These are phyloP conservation scores for Trichoderma atroviride DNA, from an alignment of 2,329 filamentous ascomycete species.

Conservation along the genomic window DNA sequence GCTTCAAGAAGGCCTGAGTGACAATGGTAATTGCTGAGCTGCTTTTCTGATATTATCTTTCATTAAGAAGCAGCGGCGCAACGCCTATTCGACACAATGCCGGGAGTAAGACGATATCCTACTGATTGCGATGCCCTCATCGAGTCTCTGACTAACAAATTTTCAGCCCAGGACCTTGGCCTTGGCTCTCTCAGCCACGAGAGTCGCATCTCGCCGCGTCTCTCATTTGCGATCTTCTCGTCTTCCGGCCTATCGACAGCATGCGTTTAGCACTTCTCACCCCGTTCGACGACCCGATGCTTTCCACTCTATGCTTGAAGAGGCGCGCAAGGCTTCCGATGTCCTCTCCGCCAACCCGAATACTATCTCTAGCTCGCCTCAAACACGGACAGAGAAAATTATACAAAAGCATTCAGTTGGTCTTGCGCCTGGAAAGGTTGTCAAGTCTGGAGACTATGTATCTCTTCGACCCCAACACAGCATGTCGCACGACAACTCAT, in stretches of 20 bases:
- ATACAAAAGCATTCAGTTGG: constrained; percentile 79
- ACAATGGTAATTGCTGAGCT: neutral
- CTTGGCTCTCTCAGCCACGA: neutral
- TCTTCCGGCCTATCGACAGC: neutral
- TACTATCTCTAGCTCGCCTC: constrained; percentile 39
- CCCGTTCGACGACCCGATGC: neutral
- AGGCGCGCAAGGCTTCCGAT: neutral
- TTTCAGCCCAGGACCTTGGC: neutral
- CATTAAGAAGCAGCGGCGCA: neutral
- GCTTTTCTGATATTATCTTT: neutral
- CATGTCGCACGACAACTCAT: constrained; percentile 85
- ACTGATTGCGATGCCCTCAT: neutral
- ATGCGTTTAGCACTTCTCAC: neutral
- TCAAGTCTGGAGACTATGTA: constrained; percentile 82
- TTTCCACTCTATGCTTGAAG: constrained; percentile 8
- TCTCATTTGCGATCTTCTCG: neutral
- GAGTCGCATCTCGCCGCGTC: neutral
- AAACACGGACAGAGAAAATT: constrained; percentile 92
- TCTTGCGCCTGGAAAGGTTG: constrained; percentile 72
- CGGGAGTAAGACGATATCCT: neutral
- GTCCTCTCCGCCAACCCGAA: neutral
- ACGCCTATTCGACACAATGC: neutral
- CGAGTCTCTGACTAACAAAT: neutral
- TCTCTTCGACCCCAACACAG: constrained; percentile 64
- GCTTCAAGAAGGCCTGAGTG: neutral